Evolutionary conservation across 768 basidiomycete species (phyloP).

Genomic region (Tulasnella sp.): DNA sequence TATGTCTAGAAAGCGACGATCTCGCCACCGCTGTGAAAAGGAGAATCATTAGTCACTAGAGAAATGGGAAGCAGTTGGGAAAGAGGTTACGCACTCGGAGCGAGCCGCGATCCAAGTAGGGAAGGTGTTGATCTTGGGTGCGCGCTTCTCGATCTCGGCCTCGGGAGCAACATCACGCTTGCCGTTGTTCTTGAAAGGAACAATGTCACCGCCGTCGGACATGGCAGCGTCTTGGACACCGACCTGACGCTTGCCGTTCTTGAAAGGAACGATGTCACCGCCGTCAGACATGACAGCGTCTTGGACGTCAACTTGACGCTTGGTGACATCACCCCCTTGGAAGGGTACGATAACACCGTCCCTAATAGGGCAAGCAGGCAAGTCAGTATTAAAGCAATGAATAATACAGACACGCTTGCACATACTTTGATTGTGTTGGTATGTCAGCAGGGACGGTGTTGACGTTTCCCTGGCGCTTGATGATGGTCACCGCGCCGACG

Average conservation of each 20-base stretch:
- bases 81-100: conserved; percentile 4
- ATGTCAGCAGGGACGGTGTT: conserved; percentile 18
- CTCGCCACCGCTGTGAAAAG: conserved; percentile 21
- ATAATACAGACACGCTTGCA: neutral
- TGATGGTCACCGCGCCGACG: neutral
- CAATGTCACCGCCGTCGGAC: conserved; percentile 17
- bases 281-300: conserved; percentile 1
- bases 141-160: conserved; percentile 3
- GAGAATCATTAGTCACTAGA: neutral
- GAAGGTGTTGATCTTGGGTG: conserved; percentile 2
- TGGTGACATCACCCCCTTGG: conserved; percentile 3
- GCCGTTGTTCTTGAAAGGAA: conserved; percentile 11
- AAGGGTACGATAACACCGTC: conserved; percentile 8
- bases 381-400: neutral
- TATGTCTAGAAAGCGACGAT: conserved; percentile 17
- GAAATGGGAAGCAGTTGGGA: neutral
- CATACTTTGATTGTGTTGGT: neutral
- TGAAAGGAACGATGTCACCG: conserved; percentile 4
- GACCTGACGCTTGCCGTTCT: neutral
- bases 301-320: neutral
- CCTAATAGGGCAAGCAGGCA: neutral
- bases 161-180: neutral
- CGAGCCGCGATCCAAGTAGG: conserved; percentile 6
- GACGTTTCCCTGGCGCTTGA: conserved; percentile 8
- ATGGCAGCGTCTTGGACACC: conserved; percentile 4